Percentiles rank a stretch among this genome's conserved stretches.
phyloP scores from a whole-genome alignment of 768 basidiomycete genomes.

The Trametes gibbosa region DNA sequence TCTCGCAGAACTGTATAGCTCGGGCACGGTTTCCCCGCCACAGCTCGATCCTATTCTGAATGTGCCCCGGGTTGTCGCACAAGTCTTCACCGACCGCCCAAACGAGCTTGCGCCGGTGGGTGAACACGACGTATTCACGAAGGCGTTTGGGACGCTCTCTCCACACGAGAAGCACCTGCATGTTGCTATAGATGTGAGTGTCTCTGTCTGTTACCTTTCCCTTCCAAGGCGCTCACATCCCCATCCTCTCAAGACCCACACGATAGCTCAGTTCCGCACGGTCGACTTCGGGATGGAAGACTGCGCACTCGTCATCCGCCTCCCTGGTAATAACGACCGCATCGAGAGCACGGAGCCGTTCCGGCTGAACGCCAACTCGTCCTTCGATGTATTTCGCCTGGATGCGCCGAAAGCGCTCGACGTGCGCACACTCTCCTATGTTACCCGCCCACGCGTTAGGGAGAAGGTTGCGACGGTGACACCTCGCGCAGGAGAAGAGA shows the following conservation, averaged over 20 bases:
- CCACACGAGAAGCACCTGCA: slow-evolving; percentile 24
- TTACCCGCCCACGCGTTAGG: slow-evolving; percentile 14
- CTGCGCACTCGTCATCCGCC: slow-evolving; percentile 25
- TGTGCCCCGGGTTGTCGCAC: slow-evolving; percentile 22
- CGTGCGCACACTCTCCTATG: slow-evolving; percentile 21
- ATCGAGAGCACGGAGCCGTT: slow-evolving; percentile 19
- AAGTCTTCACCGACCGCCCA: slow-evolving; percentile 22
- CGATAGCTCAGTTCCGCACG: slow-evolving; percentile 27
- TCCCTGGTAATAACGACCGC: slow-evolving; percentile 17
- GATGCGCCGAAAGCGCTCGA: slow-evolving; percentile 19
- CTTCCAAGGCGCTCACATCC: background rate
- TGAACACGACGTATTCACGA: slow-evolving; percentile 19
- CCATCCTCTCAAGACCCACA: slow-evolving; percentile 12
- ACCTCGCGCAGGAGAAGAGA: slow-evolving; percentile 19
- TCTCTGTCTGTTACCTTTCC: background rate
- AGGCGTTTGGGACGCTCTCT: slow-evolving; percentile 19
- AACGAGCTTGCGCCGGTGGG: slow-evolving; percentile 22
- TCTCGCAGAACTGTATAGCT: slow-evolving; percentile 26
- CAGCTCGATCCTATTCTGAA: slow-evolving; percentile 21
- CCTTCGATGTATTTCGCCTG: slow-evolving; percentile 20
- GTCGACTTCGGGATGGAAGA: slow-evolving; percentile 30
- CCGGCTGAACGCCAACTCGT: slow-evolving; percentile 3
- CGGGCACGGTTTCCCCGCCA: slow-evolving; percentile 19
- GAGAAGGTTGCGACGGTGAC: slow-evolving; percentile 16
- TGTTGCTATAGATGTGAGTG: slow-evolving; percentile 18